Evolutionary conservation across 805 yeast species (phyloP).

Genomic region (Saccharomyces kudriavzevii): DNA sequence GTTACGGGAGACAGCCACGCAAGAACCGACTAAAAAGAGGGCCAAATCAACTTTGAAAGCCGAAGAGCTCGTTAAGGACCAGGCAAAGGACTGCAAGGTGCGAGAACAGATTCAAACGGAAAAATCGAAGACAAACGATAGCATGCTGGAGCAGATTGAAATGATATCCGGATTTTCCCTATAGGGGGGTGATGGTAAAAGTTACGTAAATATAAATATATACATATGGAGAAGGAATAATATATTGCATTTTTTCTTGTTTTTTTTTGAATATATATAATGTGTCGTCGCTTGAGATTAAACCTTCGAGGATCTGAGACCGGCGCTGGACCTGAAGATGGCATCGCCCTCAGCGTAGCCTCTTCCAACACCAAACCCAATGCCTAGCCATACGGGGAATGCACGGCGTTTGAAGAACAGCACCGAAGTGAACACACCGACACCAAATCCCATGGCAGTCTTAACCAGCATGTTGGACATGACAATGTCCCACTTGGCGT

Average conservation of each 20-base stretch:
- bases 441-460: constrained; percentile 94
- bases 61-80: constrained; percentile 20
- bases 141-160: constrained; percentile 28
- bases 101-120: constrained; percentile 14
- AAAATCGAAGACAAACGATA: constrained; percentile 24
- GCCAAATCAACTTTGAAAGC: constrained; percentile 10
- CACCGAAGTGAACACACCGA: constrained; percentile 89
- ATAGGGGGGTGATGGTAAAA: constrained; percentile 5
- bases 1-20: constrained; percentile 4
- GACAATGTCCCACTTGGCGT: constrained; percentile 90
- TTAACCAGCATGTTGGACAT: constrained; percentile 89
- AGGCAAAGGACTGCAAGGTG: constrained; percentile 19
- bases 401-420: constrained; percentile 86
- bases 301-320: constrained; percentile 66
- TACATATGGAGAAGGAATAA: not conserved
- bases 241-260: not conserved
- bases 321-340: constrained; percentile 78
- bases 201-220: not conserved
- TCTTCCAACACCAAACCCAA: constrained; percentile 96
- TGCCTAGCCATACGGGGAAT: constrained; percentile 96
- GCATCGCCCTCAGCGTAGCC: constrained; percentile 98
- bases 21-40: not conserved
- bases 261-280: not conserved
- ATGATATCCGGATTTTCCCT: constrained; percentile 29
- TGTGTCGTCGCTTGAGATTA: constrained; percentile 23